Evolutionary conservation across 345 rosid genomes (phyloP).

Genomic region (Zanthoxylum bungeanum): DNA sequence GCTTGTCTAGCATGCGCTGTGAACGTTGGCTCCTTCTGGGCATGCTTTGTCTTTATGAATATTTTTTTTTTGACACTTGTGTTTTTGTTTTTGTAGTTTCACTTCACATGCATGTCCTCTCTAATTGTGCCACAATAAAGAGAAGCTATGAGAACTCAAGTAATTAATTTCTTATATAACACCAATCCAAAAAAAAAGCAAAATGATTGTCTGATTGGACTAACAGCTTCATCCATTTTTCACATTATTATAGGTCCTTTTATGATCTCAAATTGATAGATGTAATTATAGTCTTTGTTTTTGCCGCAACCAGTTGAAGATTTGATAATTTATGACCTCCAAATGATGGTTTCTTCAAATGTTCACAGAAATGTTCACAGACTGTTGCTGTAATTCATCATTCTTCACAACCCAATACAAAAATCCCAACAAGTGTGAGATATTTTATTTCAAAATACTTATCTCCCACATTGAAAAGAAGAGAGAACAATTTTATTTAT

Average conservation of each 20-base stretch:
- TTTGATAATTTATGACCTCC: not conserved
- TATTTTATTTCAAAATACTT: too few relatives aligned
- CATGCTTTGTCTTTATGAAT: conserved; percentile 40
- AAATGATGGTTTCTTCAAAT: too few relatives aligned
- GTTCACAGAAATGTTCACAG: not conserved
- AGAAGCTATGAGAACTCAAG: not conserved
- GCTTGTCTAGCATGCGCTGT: conserved; percentile 48
- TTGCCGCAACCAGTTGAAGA: not conserved
- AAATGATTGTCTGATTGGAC: conserved; percentile 9
- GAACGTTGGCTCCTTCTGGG: conserved; percentile 24
- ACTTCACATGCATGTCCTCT: conserved; percentile 20
- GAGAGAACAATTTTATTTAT: too few relatives aligned
- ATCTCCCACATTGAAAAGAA: too few relatives aligned
- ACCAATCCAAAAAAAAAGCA: not conserved
- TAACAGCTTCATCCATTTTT: too few relatives aligned
- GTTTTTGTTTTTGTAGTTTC: not conserved
- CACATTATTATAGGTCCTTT: too few relatives aligned
- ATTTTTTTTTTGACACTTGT: not conserved
- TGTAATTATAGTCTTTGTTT: too few relatives aligned
- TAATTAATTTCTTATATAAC: conserved; percentile 4
- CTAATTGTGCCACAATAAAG: conserved; percentile 14
- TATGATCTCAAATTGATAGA: too few relatives aligned
- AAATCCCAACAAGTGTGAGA: too few relatives aligned
- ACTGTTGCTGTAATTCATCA: not conserved
- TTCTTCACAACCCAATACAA: too few relatives aligned